Percentiles rank a stretch among this genome's conserved stretches.
Evolutionary conservation across 208 protist genomes (phyloP).

Genomic region (Phytomonas sp.): DNA sequence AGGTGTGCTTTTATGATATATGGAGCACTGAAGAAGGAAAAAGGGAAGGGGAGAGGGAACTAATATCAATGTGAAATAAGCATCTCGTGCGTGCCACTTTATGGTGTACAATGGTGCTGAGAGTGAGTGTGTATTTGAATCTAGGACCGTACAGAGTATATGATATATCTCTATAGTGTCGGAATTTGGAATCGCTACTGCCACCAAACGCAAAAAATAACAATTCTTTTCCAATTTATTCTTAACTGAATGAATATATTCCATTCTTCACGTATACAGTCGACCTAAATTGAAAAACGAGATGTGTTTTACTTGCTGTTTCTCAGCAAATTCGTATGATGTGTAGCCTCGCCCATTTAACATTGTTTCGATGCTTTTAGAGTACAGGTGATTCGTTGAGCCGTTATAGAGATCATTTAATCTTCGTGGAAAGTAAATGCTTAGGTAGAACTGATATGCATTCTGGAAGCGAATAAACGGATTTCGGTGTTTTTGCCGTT

Average conservation of each 20-base stretch:
- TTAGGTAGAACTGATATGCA: slow-evolving; percentile 69
- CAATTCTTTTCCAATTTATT: neutral
- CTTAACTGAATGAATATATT: neutral
- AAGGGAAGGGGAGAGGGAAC: neutral
- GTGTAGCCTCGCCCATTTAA: slow-evolving; percentile 85
- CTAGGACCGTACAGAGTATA: neutral
- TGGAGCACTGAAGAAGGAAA: neutral
- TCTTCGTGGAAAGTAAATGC: slow-evolving; percentile 35
- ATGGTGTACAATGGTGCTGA: neutral
- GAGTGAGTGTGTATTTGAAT: neutral
- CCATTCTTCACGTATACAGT: slow-evolving; percentile 59
- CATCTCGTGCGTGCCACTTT: neutral
- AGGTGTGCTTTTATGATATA: neutral
- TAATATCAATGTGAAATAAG: neutral
- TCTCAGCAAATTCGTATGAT: slow-evolving; percentile 82
- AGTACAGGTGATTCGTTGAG: slow-evolving; percentile 78
- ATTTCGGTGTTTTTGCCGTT: slow-evolving; percentile 72
- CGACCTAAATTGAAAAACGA: slow-evolving; percentile 70
- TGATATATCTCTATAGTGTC: neutral
- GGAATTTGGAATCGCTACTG: neutral
- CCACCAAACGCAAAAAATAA: neutral
- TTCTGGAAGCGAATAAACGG: slow-evolving; percentile 74
- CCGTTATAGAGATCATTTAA: slow-evolving; percentile 74
- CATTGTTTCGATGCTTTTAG: slow-evolving; percentile 78
- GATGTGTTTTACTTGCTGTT: slow-evolving; percentile 81